Percentiles rank a stretch among this genome's conserved stretches.
Conservation (phyloP, 345 rosid species). For the Populus simonii region DNA sequence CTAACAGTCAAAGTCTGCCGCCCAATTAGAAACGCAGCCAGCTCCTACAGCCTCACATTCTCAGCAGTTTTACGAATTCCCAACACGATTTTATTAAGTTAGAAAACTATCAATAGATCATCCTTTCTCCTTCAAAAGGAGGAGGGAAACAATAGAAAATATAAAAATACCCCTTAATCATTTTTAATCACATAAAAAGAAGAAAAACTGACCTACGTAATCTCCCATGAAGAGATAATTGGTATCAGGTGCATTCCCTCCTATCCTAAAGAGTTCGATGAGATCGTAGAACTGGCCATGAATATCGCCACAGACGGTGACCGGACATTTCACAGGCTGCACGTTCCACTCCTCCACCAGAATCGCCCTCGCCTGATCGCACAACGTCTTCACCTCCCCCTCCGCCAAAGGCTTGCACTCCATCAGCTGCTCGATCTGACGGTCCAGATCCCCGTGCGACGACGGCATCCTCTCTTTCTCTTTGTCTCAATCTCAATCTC, state of each 20-base stretch:
- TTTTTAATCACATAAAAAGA: not conserved
- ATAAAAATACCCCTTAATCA: not conserved
- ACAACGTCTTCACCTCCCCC: conserved; percentile 82
- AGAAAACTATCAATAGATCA: not conserved
- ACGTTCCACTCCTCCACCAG: conserved; percentile 99
- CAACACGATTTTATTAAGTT: too few relatives aligned
- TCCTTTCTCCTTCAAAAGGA: not conserved
- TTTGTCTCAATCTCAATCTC: not conserved
- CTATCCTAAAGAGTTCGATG: conserved; percentile 88
- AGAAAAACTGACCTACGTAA: conserved; percentile 71
- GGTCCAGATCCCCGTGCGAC: conserved; percentile 92
- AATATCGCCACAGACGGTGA: conserved; percentile 97
- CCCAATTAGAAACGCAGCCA: not conserved
- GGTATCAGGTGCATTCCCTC: conserved; percentile 94
- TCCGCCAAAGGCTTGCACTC: conserved; percentile 91
- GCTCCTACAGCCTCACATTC: too few relatives aligned
- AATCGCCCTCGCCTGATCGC: conserved; percentile 95
- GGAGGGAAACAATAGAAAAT: too few relatives aligned
- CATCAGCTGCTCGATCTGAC: conserved; percentile 97
- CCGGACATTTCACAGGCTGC: conserved; percentile 99
- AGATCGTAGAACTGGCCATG: conserved; percentile 99
- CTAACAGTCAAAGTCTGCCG: not conserved
- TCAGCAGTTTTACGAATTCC: too few relatives aligned
- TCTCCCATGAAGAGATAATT: conserved; percentile 99
- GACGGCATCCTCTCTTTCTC: conserved; percentile 56